A percentile compares a stretch with the other conserved stretches of the same genome.
Conservation (phyloP, 2,329 filamentous ascomycete species). For the Fusarium chuoi region DNA sequence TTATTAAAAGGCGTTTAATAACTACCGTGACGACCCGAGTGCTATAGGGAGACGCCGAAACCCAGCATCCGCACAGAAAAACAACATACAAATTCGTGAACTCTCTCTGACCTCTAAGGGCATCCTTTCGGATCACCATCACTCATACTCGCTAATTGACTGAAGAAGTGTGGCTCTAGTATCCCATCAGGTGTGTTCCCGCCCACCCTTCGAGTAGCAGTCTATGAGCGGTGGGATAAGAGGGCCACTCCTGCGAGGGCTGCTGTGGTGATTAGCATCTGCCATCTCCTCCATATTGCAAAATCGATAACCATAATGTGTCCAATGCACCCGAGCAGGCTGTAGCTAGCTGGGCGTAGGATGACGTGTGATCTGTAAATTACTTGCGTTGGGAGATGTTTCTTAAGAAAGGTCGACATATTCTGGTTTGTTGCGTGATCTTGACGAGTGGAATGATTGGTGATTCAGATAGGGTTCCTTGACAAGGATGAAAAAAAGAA, state of each 20-base stretch:
- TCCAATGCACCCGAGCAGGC: constrained; percentile 66
- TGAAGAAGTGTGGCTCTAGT: constrained; percentile 33
- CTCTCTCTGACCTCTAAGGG: constrained; percentile 21
- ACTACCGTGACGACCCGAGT: constrained; percentile 32
- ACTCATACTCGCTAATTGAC: constrained; percentile 36
- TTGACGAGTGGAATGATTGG: constrained; percentile 48
- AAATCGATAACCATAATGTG: constrained; percentile 71
- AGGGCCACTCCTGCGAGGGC: constrained; percentile 29
- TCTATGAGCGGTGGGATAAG: constrained; percentile 41
- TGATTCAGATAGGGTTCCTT: constrained; percentile 43
- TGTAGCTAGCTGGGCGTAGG: constrained; percentile 64
- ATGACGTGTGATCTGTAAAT: constrained; percentile 67
- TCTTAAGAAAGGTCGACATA: constrained; percentile 58
- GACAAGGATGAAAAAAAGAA: constrained; percentile 44
- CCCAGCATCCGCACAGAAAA: constrained; percentile 35
- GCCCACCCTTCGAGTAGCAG: constrained; percentile 23
- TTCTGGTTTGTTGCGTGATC: constrained; percentile 52
- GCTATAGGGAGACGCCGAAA: constrained; percentile 25
- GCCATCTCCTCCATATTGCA: constrained; percentile 59
- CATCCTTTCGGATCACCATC: constrained; percentile 30
- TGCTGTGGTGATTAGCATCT: constrained; percentile 44
- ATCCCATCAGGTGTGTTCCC: constrained; percentile 14
- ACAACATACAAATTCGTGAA: constrained; percentile 41
- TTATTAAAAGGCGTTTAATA: constrained; percentile 37
- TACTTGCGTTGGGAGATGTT: constrained; percentile 63